A percentile compares a stretch with the other conserved stretches of the same genome.
Evolutionary conservation across 163 green algal genomes (phyloP).

Genomic region (Scenedesmus sp.): DNA sequence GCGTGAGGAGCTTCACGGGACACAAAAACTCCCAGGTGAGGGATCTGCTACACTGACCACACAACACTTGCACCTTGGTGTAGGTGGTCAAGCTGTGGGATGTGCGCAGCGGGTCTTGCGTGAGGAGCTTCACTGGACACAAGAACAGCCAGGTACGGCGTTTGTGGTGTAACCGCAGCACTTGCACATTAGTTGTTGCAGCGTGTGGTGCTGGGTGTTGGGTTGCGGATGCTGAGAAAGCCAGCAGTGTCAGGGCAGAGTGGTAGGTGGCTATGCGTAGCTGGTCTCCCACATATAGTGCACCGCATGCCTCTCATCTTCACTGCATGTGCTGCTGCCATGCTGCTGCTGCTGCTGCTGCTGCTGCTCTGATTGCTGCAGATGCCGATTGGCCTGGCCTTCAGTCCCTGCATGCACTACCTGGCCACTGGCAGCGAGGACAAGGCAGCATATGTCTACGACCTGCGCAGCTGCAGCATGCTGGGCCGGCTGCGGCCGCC

Average conservation of each 20-base stretch:
- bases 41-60: too few relatives aligned
- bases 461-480: conserved; percentile 59
- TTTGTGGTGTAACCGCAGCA: too few relatives aligned
- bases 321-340: too few relatives aligned
- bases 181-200: not conserved
- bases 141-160: conserved; percentile 60
- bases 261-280: too few relatives aligned
- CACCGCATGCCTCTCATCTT: too few relatives aligned
- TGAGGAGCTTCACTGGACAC: conserved; percentile 63
- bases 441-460: conserved; percentile 69
- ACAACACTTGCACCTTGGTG: not conserved
- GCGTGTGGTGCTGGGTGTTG: not conserved
- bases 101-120: conserved; percentile 55
- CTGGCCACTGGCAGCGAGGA: conserved; percentile 71
- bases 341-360: not conserved
- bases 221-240: not conserved
- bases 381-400: conserved; percentile 52
- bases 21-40: conserved; percentile 66
- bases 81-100: conserved; percentile 70
- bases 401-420: conserved; percentile 65
- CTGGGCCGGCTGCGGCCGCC: conserved; percentile 50
- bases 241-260: too few relatives aligned
- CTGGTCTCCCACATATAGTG: not conserved
- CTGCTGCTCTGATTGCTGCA: conserved; percentile 19
- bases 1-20: conserved; percentile 60